Evolutionary conservation across 768 basidiomycete genomes (phyloP).

Genomic region (Tylopilus sp.): DNA sequence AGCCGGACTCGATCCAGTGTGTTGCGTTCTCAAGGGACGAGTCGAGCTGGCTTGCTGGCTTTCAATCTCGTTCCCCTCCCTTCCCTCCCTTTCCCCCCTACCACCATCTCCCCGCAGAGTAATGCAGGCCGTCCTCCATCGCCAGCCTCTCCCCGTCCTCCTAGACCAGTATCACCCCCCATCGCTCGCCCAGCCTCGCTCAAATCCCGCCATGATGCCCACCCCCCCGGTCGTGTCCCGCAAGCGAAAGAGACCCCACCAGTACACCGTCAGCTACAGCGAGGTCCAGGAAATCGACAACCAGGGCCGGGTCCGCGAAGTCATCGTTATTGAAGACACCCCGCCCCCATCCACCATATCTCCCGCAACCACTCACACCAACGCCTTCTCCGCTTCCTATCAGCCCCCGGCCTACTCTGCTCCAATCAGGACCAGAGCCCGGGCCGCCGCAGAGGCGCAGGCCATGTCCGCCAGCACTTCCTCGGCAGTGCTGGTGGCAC

Average conservation of each 20-base stretch:
- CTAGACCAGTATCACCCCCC: conserved; percentile 66
- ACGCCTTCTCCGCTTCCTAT: conserved; percentile 73
- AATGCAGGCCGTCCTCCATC: conserved; percentile 71
- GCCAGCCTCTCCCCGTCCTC: conserved; percentile 58
- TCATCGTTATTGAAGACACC: conserved; percentile 92
- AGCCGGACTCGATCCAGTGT: conserved; percentile 30
- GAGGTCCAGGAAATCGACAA: conserved; percentile 85
- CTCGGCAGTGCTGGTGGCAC: conserved; percentile 61
- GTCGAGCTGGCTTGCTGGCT: conserved; percentile 35
- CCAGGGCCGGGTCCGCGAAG: conserved; percentile 73
- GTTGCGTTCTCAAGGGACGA: conserved; percentile 33
- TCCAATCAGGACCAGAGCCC: conserved; percentile 78
- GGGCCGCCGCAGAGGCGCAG: conserved; percentile 84
- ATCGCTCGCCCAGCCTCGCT: conserved; percentile 42
- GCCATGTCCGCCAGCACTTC: conserved; percentile 64
- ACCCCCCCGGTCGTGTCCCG: conserved; percentile 71
- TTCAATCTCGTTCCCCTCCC: conserved; percentile 31
- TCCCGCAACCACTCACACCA: conserved; percentile 66
- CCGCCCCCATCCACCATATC: conserved; percentile 76
- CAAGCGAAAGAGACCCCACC: conserved; percentile 80
- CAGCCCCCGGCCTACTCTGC: conserved; percentile 74
- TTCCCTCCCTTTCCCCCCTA: conserved; percentile 7
- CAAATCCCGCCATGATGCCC: conserved; percentile 60
- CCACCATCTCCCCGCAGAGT: conserved; percentile 54
- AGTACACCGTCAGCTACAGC: conserved; percentile 81